Evolutionary conservation across 2,329 filamentous ascomycete genomes (phyloP).

Genomic region (Aspergillus nomiae): DNA sequence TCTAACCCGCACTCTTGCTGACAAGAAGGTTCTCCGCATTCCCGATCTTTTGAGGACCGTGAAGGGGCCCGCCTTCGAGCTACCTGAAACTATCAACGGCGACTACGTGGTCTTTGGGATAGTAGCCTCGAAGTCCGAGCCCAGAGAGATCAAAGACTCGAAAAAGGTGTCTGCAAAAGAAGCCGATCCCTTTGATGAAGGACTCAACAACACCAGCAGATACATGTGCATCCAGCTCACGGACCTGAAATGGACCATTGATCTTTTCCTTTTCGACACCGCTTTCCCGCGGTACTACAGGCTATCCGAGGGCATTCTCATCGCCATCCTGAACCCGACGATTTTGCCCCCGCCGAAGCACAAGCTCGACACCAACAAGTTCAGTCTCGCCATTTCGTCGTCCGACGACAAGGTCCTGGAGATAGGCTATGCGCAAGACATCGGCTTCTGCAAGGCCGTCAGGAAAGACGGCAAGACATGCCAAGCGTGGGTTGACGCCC

Average conservation of each 20-base stretch:
- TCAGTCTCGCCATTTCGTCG: constrained; percentile 81
- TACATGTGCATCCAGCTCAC: constrained; percentile 91
- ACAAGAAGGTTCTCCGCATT: constrained; percentile 75
- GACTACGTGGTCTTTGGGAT: constrained; percentile 90
- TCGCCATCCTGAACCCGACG: constrained; percentile 87
- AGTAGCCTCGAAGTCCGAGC: constrained; percentile 84
- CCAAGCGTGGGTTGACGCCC: constrained; percentile 80
- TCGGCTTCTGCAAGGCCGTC: constrained; percentile 83
- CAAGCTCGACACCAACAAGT: constrained; percentile 75
- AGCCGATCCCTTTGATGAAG: constrained; percentile 51
- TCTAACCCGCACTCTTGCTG: constrained; percentile 73
- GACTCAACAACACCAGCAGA: constrained; percentile 66
- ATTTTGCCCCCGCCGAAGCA: constrained; percentile 84
- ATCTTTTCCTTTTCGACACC: constrained; percentile 87
- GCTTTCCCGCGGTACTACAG: constrained; percentile 95
- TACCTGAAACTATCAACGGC: constrained; percentile 76
- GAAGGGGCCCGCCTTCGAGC: constrained; percentile 78
- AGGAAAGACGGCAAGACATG: constrained; percentile 84
- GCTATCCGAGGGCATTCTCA: constrained; percentile 82
- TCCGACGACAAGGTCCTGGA: constrained; percentile 89
- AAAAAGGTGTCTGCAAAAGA: constrained; percentile 43
- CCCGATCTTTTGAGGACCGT: constrained; percentile 79
- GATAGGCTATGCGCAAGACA: constrained; percentile 78
- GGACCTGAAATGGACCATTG: constrained; percentile 86
- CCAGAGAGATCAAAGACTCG: constrained; percentile 61